Evolutionary conservation across 805 yeast genomes (phyloP).

Genomic region (Phaffomyces opuntiae): DNA sequence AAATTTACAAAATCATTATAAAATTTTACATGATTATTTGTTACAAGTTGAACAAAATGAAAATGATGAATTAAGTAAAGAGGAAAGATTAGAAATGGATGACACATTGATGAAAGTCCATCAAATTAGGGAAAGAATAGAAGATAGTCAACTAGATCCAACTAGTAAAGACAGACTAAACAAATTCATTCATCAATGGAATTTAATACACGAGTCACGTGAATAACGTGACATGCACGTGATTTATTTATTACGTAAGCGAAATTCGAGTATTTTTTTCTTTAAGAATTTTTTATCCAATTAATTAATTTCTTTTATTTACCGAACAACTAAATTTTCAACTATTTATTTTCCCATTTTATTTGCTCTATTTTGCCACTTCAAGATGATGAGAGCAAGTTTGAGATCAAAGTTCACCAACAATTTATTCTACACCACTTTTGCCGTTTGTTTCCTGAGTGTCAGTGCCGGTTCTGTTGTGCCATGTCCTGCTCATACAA

Average conservation of each 20-base stretch:
- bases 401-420: slow-evolving; percentile 46
- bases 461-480: slow-evolving; percentile 35
- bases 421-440: slow-evolving; percentile 50
- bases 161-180: slow-evolving; percentile 17
- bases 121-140: slow-evolving; percentile 24
- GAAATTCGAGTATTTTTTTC: neutral
- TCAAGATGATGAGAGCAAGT: slow-evolving; percentile 38
- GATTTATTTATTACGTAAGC: too few species aligned
- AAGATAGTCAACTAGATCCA: slow-evolving; percentile 18
- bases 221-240: neutral
- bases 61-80: slow-evolving; percentile 5
- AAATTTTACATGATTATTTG: slow-evolving; percentile 55
- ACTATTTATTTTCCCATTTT: too few species aligned
- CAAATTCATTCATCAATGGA: slow-evolving; percentile 27
- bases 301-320: neutral
- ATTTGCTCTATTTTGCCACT: neutral
- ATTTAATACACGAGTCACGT: slow-evolving; percentile 11
- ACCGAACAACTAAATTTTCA: too few species aligned
- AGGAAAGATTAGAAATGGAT: slow-evolving; percentile 22
- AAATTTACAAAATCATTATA: slow-evolving; percentile 57
- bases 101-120: slow-evolving; percentile 28
- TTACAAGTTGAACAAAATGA: slow-evolving; percentile 42
- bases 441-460: slow-evolving; percentile 49
- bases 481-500: slow-evolving; percentile 38
- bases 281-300: neutral